Conservation (phyloP, 192 early-diverging fungal species). For the Linnemannia schmuckeri region DNA sequence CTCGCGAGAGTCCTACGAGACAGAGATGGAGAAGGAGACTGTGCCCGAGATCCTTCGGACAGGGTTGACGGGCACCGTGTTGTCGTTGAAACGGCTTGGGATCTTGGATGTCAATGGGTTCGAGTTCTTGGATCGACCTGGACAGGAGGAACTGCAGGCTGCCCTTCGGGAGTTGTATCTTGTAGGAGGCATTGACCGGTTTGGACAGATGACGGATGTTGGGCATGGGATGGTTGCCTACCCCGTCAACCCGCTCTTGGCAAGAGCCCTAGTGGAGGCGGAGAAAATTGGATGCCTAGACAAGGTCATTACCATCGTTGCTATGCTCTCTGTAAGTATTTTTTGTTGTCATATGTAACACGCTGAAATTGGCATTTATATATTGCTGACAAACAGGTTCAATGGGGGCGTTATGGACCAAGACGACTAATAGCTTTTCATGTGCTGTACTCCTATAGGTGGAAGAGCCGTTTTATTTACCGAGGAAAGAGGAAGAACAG, state of each 20-base stretch:
- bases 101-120: slow-evolving; percentile 92
- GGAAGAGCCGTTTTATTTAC: slow-evolving; percentile 89
- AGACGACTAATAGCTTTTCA: neutral
- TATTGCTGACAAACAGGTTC: no score
- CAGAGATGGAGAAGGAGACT: slow-evolving; percentile 83
- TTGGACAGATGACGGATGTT: slow-evolving; percentile 84
- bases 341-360: slow-evolving; percentile 1
- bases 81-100: slow-evolving; percentile 91
- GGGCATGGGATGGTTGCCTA: slow-evolving; percentile 93
- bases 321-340: slow-evolving; percentile 82
- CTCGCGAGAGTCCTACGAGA: slow-evolving; percentile 85
- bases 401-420: no score
- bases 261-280: slow-evolving; percentile 84
- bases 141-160: slow-evolving; percentile 81
- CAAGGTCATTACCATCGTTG: slow-evolving; percentile 91
- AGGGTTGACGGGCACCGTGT: slow-evolving; percentile 89
- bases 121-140: slow-evolving; percentile 97
- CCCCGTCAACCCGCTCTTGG: slow-evolving; percentile 91
- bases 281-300: slow-evolving; percentile 85
- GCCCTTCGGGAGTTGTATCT: slow-evolving; percentile 92
- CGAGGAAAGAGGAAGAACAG: slow-evolving; percentile 79
- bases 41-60: slow-evolving; percentile 98
- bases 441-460: slow-evolving; percentile 34
- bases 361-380: neutral
- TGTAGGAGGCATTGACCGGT: slow-evolving; percentile 89